Conservation (phyloP, 1,284 basidiomycete genomes). For the Cryptococcus sp. region DNA sequence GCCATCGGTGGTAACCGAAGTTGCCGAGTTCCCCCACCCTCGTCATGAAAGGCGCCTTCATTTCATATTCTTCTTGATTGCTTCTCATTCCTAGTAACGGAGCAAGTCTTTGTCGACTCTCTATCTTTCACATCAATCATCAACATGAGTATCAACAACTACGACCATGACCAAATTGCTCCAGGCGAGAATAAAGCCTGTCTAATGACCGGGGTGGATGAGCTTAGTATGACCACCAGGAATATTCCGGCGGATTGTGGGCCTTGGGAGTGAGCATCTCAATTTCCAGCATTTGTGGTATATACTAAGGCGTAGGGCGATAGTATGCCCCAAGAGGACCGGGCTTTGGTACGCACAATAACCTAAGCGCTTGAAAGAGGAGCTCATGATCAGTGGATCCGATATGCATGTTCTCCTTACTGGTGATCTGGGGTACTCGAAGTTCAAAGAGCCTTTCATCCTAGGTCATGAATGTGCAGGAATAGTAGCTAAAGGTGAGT, state of each 20-base stretch:
- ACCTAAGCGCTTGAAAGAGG: background rate
- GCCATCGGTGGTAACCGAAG: too few species aligned
- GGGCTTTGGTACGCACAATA: slow-evolving; percentile 4
- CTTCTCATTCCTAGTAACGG: too few species aligned
- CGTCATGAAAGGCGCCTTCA: too few species aligned
- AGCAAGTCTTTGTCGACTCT: too few species aligned
- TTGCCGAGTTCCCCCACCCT: too few species aligned
- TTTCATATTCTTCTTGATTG: too few species aligned
- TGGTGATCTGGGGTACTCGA: background rate
- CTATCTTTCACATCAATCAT: too few species aligned
- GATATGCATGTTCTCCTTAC: slow-evolving; percentile 7
- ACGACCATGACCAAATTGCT: background rate
- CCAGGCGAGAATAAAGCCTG: background rate
- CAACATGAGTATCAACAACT: too few species aligned
- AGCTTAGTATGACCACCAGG: background rate
- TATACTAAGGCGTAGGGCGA: background rate
- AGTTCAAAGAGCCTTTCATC: slow-evolving; percentile 2
- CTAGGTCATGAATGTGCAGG: slow-evolving; percentile 6
- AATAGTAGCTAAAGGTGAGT: background rate
- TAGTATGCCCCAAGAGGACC: slow-evolving; percentile 3
- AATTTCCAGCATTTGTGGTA: background rate
- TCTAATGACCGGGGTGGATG: background rate
- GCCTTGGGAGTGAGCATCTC: background rate
- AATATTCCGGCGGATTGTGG: background rate
- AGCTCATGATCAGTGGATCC: background rate